phyloP scores from a whole-genome alignment of 306 rosid species.

The Senna tora region DNA sequence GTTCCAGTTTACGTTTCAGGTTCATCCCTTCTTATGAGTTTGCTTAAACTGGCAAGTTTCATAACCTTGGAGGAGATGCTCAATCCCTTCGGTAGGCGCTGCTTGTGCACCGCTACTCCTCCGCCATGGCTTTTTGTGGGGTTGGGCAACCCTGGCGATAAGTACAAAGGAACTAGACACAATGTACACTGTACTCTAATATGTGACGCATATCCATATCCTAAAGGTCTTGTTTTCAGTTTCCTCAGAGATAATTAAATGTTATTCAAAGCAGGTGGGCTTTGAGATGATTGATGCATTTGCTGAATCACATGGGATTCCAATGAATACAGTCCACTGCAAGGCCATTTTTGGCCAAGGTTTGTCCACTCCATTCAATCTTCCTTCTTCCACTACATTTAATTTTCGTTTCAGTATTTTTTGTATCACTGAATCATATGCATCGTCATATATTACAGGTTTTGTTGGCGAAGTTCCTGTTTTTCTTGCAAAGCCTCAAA shows the following conservation, averaged over 20 bases:
- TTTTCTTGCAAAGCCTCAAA: slow-evolving; percentile 94
- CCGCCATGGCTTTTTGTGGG: slow-evolving; percentile 87
- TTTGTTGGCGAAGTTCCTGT: slow-evolving; percentile 81
- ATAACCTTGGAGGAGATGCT: slow-evolving; percentile 44
- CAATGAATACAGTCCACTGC: slow-evolving; percentile 61
- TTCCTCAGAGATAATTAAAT: neutral
- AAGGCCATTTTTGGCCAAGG: slow-evolving; percentile 90
- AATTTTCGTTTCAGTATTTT: slow-evolving; percentile 13
- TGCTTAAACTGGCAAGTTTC: too few relatives aligned
- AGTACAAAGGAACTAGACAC: slow-evolving; percentile 85
- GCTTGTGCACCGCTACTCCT: slow-evolving; percentile 51
- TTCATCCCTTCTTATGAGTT: too few relatives aligned
- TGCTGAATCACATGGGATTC: slow-evolving; percentile 70
- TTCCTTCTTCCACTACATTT: neutral
- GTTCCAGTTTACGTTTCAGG: too few relatives aligned
- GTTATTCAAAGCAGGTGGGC: slow-evolving; percentile 62
- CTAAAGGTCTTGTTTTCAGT: neutral
- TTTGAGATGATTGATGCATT: slow-evolving; percentile 89
- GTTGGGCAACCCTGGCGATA: slow-evolving; percentile 88
- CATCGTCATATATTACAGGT: slow-evolving; percentile 50
- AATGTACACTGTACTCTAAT: slow-evolving; percentile 62
- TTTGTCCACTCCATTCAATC: slow-evolving; percentile 21
- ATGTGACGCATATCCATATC: neutral
- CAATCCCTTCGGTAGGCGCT: slow-evolving; percentile 48
- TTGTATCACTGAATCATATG: slow-evolving; percentile 38